Base-by-base conservation (phyloP, 139 green algal species). In the Haematococcus lacustris region DNA sequence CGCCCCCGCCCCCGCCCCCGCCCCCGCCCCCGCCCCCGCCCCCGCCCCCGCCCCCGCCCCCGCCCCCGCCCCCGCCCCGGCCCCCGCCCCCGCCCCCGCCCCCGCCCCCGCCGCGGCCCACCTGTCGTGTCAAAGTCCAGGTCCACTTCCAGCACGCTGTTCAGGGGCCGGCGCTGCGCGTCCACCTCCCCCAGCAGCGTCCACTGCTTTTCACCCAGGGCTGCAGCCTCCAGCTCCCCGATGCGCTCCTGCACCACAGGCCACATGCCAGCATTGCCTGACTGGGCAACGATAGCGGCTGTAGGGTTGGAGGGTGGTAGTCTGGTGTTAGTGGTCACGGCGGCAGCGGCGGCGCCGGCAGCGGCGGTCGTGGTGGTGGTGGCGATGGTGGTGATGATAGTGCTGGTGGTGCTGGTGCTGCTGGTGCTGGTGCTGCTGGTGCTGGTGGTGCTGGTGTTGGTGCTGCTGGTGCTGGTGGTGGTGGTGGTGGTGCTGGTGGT, bases 111-210 rank as follows among this genome's bases (percentile, higher is more conserved):
- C 68, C 64, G 28, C 17, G 21, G 5, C 79, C 9, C 59, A 87
- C 78, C 76, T 59, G 88, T 91, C 34, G 88, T 91, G 60, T 98
- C 92, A 83, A 96, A 98, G 66, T 98, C 94, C 66, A 98, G 74
- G 76, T 98, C 94, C 4, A 96, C 73, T 76, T 96, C 94, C 73
- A 98, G 79, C 0, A 88, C 93, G 35, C 83, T 93, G 87, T 98
- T 97, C 53, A 95, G 70, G 2, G 94, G 95, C 3, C 92, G 83
- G 23, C 77, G 63, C 0, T 23, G 41, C 70, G 81, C 92, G 7
- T 62, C 65, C 25, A 90, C 84, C 79, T 98, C 94, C 5, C 93
- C 93, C 34, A 62, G 61, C 74, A 97, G 79, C 50, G 88, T 87
- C 93, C 93, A 97, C 28, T 82, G 73, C 81, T 91, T 91, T 38